phyloP scores from a whole-genome alignment of 176 grass and related monocot genomes.

The Aegilops umbellulata region DNA sequence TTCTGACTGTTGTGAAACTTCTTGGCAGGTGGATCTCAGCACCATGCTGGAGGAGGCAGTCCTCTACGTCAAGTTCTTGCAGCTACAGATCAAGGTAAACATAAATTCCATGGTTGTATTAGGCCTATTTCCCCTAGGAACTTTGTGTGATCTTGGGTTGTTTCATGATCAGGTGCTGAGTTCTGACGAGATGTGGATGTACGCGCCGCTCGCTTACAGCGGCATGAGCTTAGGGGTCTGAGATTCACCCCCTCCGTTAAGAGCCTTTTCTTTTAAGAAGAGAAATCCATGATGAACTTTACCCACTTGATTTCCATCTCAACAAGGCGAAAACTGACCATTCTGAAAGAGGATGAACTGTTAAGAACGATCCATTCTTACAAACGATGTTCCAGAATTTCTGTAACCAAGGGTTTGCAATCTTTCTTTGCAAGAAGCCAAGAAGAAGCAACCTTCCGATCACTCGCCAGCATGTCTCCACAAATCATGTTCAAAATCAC shows the following conservation, averaged over 20 bases:
- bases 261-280: neutral
- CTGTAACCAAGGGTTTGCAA: neutral
- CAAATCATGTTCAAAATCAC: neutral
- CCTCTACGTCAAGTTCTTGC: conserved; percentile 78
- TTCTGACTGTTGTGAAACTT: conserved; percentile 5
- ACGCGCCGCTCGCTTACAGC: conserved; percentile 77
- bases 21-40: conserved; percentile 73
- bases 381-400: neutral
- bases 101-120: neutral
- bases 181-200: conserved; percentile 86
- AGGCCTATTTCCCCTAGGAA: neutral
- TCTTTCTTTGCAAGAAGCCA: conserved; percentile 9
- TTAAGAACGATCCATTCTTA: neutral
- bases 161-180: conserved; percentile 59
- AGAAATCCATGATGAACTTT: neutral
- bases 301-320: neutral
- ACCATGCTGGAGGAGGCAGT: conserved; percentile 84
- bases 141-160: neutral
- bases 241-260: conserved; percentile 41
- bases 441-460: conserved; percentile 5
- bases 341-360: neutral
- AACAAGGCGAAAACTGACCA: neutral
- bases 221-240: conserved; percentile 78
- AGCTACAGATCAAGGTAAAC: conserved; percentile 85
- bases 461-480: neutral